Percentiles rank a stretch among this genome's conserved stretches.
phyloP scores from a whole-genome alignment of 1,284 basidiomycete species.

The Coniferiporia sulphurascens region DNA sequence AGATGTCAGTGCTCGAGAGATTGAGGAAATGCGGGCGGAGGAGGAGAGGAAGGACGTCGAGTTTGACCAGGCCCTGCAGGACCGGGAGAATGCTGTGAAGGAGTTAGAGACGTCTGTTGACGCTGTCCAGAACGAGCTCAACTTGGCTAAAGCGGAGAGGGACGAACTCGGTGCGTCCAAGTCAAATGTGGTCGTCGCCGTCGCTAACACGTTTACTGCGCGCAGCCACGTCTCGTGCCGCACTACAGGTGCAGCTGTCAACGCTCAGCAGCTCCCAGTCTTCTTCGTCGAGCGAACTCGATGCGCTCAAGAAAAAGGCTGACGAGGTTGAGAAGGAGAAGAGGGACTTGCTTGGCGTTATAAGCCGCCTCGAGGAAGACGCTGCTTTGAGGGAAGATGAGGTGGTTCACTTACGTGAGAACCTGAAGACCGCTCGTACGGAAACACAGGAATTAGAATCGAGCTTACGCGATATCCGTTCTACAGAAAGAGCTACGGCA shows the following conservation, averaged over 20 bases:
- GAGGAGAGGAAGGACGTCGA: conserved; percentile 68
- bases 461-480: conserved; percentile 63
- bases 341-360: conserved; percentile 67
- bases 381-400: conserved; percentile 66
- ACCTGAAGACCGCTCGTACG: conserved; percentile 68
- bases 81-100: conserved; percentile 53
- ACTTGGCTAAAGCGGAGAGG: conserved; percentile 50
- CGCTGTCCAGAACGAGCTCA: conserved; percentile 47
- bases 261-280: conserved; percentile 49
- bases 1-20: conserved; percentile 49
- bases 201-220: conserved; percentile 7
- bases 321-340: conserved; percentile 77
- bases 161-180: conserved; percentile 52
- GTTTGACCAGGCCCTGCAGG: conserved; percentile 72
- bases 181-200: conserved; percentile 9
- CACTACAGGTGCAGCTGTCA: conserved; percentile 50
- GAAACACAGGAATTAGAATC: conserved; percentile 63
- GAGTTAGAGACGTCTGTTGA: conserved; percentile 52
- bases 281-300: conserved; percentile 56
- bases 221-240: conserved; percentile 46
- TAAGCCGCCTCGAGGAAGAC: conserved; percentile 72
- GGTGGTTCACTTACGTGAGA: conserved; percentile 58
- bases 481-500: conserved; percentile 65
- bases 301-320: conserved; percentile 49
- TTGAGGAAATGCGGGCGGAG: conserved; percentile 62